These are phyloP conservation scores for Cordia subcordata DNA, from an alignment of 257 asterid genomes.

Conservation along the genomic window DNA sequence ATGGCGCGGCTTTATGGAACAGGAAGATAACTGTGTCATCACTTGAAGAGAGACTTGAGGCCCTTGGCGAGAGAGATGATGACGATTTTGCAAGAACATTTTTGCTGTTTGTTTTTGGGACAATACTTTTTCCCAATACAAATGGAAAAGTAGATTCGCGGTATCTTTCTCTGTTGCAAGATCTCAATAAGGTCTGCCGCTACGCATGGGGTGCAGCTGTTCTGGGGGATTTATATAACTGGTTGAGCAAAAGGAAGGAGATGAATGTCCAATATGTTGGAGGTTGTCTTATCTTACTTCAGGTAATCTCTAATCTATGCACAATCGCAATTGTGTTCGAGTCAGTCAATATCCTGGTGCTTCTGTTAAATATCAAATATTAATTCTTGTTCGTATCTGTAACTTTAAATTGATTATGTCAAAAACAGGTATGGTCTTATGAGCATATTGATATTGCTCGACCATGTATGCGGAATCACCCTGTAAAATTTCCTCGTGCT, in stretches of 20 bases:
- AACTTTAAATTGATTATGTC: slow-evolving; percentile 2
- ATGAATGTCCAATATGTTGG: slow-evolving; percentile 26
- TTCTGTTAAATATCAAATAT: no score
- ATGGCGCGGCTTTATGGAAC: slow-evolving; percentile 17
- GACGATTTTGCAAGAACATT: slow-evolving; percentile 22
- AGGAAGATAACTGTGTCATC: slow-evolving; percentile 19
- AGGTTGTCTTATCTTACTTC: slow-evolving; percentile 28
- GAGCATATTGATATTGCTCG: slow-evolving; percentile 21
- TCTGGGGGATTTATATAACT: slow-evolving; percentile 18
- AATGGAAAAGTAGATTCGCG: slow-evolving; percentile 26
- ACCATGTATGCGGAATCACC: slow-evolving; percentile 8
- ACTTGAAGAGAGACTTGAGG: slow-evolving; percentile 20
- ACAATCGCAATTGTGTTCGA: no score
- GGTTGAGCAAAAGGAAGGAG: slow-evolving; percentile 21
- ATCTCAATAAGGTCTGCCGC: slow-evolving; percentile 14
- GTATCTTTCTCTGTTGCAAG: slow-evolving; percentile 17
- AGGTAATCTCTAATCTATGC: slow-evolving; percentile 2
- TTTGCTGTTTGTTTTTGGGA: slow-evolving; percentile 21
- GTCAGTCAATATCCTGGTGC: no score
- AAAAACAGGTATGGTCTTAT: slow-evolving; percentile 24
- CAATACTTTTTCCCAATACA: slow-evolving; percentile 22
- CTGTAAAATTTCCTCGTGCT: slow-evolving; percentile 16
- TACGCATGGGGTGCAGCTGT: slow-evolving; percentile 28
- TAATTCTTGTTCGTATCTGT: no score
- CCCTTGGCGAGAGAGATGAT: slow-evolving; percentile 14